These are phyloP conservation scores for Aspergillus tubingensis DNA, from an alignment of 2,329 filamentous ascomycete species.

Conservation along the genomic window DNA sequence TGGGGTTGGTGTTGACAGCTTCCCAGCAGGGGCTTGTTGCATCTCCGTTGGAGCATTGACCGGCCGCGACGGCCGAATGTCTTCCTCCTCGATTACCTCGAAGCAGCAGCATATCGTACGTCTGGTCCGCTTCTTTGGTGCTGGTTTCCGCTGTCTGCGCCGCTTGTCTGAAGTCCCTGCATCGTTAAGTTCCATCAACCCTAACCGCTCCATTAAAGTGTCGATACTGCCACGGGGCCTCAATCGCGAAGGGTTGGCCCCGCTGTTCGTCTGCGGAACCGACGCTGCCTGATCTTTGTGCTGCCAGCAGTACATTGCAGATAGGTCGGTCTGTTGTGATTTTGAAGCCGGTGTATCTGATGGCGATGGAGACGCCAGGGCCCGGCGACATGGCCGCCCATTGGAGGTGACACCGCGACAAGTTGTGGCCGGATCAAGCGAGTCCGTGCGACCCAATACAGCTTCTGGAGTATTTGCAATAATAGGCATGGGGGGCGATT, in stretches of 20 bases:
- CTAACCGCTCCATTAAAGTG: constrained; percentile 77
- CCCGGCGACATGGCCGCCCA: constrained; percentile 80
- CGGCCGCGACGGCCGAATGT: constrained; percentile 19
- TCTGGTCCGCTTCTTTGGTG: constrained; percentile 26
- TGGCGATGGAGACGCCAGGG: constrained; percentile 54
- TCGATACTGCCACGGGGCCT: constrained; percentile 79
- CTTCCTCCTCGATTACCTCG: constrained; percentile 33
- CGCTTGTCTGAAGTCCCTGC: constrained; percentile 15
- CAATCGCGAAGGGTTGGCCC: constrained; percentile 43
- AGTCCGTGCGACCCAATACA: constrained; percentile 75
- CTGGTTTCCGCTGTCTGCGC: constrained; percentile 13
- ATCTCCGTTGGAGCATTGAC: neutral
- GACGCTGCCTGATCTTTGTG: constrained; percentile 79
- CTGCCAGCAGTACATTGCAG: constrained; percentile 80
- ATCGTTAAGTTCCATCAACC: constrained; percentile 66
- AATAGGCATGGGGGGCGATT: constrained; percentile 58
- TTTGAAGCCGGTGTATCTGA: constrained; percentile 27
- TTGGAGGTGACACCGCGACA: constrained; percentile 83
- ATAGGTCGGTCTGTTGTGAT: constrained; percentile 29
- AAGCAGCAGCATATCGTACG: constrained; percentile 40
- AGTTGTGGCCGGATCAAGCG: constrained; percentile 77
- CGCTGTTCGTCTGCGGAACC: constrained; percentile 26
- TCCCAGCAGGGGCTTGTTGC: neutral
- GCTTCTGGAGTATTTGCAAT: constrained; percentile 78
- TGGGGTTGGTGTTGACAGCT: constrained; percentile 7